Percentiles rank a stretch among this genome's conserved stretches.
Evolutionary conservation across 805 yeast species (phyloP).

Genomic region (Yamadazyma sp.): DNA sequence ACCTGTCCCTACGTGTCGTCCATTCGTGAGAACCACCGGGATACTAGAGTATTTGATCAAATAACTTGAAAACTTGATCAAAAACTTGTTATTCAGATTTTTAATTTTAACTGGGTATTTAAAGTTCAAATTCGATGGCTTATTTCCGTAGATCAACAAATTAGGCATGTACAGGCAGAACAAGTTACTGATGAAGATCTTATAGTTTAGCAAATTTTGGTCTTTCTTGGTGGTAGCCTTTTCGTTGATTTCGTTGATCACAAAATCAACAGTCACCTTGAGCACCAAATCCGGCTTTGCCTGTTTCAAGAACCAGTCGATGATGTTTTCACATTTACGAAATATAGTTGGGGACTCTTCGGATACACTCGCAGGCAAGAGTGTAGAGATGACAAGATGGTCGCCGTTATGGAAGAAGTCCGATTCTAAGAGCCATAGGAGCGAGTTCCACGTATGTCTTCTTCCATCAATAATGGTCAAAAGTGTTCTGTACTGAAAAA

Average conservation of each 20-base stretch:
- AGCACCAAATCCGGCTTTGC: constrained; percentile 22
- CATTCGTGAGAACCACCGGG: constrained; percentile 31
- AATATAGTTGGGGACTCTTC: constrained; percentile 3
- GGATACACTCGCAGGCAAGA: constrained; percentile 24
- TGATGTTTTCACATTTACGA: constrained; percentile 26
- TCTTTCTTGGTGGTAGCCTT: constrained; percentile 6
- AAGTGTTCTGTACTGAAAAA: constrained; percentile 27
- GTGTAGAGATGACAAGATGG: constrained; percentile 35
- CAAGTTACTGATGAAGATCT: constrained; percentile 36
- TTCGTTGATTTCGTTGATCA: constrained; percentile 21
- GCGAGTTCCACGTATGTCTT: constrained; percentile 44
- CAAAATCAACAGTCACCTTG: constrained; percentile 42
- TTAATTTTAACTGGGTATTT: constrained; percentile 37
- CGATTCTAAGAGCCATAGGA: constrained; percentile 33
- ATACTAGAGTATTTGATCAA: constrained; percentile 38
- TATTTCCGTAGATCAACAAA: constrained; percentile 37
- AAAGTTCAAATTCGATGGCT: constrained; percentile 41
- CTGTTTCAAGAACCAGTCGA: constrained; percentile 22
- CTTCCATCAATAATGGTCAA: constrained; percentile 41
- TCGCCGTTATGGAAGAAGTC: constrained; percentile 39
- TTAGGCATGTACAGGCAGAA: constrained; percentile 44
- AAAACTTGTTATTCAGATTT: constrained; percentile 24
- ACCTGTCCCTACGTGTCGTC: neutral
- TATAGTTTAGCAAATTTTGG: constrained; percentile 22
- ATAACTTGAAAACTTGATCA: constrained; percentile 39